Base-by-base conservation (phyloP, 2,329 filamentous ascomycete species). In the Fusarium veterinarium region DNA sequence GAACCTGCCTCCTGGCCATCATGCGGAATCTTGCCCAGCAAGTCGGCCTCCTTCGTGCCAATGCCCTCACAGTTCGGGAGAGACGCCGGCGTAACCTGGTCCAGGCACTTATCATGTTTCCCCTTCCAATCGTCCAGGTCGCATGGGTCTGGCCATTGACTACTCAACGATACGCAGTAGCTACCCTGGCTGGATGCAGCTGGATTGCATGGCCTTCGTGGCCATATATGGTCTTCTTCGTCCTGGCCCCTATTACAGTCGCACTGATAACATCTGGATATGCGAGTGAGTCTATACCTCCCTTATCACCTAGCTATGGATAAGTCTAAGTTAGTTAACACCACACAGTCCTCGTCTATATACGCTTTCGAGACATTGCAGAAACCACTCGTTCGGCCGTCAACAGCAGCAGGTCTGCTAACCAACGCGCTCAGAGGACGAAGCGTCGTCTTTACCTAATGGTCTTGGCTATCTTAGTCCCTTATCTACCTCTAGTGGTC, bases 71-170 rank as follows among this genome's bases (percentile, higher is more conserved):
- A 3, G 70, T 77, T 23, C 72, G 67, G 8, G 87, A 89, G 79
- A 83, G 79, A 63, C 80, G 80, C 19, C 79, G 80, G 2, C 82
- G 84, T 28, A 84, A 83, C 58, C 63, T 86, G 13, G 64, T 84
- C 10, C 88, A 90, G 72, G 84, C 84, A 8, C 79, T 87, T 67
- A 84, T 90, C 80, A 87, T 91, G 68, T 89, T 90, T 59, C 83
- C 87, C 3, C 64, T 88, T 7, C 88, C 88, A 1, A 13, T 88
- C 19, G 35, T 89, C 40, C 86, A 90, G 79, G 62, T 86, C 11
- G 75, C 81, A 13, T 83, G 87, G 76, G 85, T 84, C 1, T 87
- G 84, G 76, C 85, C 87, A 23, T 79, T 86, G 19, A 80, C 85
- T 8, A 75, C 80, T 4, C 82, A 86, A 61, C 82, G 89, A 28